Conservation (phyloP, 2,329 filamentous ascomycete species). For the Fusarium brevicatenulatum region DNA sequence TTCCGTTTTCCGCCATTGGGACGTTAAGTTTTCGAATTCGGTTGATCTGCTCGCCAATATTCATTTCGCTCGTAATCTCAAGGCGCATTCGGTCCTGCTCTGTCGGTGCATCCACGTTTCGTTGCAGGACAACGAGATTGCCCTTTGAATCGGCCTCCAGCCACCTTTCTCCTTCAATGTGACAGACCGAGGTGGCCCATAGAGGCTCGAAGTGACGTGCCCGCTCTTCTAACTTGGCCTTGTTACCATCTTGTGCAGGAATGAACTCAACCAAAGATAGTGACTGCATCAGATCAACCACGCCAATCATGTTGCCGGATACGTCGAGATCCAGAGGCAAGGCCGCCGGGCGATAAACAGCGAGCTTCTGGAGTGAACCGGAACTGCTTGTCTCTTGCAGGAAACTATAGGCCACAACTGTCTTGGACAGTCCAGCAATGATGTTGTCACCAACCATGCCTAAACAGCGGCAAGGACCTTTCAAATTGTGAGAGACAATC, state of each 20-base stretch:
- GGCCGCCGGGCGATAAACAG: conserved; percentile 82
- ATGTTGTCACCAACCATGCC: conserved; percentile 80
- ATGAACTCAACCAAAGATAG: conserved; percentile 80
- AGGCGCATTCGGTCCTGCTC: conserved; percentile 77
- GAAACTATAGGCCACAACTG: conserved; percentile 71
- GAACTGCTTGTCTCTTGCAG: conserved; percentile 64
- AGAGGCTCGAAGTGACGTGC: conserved; percentile 83
- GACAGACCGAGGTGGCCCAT: conserved; percentile 83
- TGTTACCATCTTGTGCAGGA: conserved; percentile 64
- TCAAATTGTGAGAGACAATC: conserved; percentile 75
- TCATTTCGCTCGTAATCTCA: conserved; percentile 81
- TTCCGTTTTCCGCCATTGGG: conserved; percentile 68
- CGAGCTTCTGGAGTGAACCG: conserved; percentile 73
- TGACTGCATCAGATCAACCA: conserved; percentile 95
- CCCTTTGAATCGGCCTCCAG: conserved; percentile 88
- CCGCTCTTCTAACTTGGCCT: conserved; percentile 74
- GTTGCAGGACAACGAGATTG: conserved; percentile 83
- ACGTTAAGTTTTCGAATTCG: conserved; percentile 81
- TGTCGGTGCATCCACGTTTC: conserved; percentile 77
- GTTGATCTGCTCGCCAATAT: conserved; percentile 93
- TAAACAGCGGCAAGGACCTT: conserved; percentile 83
- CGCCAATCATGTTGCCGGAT: conserved; percentile 77
- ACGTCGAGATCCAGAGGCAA: conserved; percentile 85
- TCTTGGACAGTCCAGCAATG: conserved; percentile 90
- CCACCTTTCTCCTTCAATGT: conserved; percentile 78